phyloP scores from a whole-genome alignment of 2,329 filamentous ascomycete species.

The Colletotrichum sp. region DNA sequence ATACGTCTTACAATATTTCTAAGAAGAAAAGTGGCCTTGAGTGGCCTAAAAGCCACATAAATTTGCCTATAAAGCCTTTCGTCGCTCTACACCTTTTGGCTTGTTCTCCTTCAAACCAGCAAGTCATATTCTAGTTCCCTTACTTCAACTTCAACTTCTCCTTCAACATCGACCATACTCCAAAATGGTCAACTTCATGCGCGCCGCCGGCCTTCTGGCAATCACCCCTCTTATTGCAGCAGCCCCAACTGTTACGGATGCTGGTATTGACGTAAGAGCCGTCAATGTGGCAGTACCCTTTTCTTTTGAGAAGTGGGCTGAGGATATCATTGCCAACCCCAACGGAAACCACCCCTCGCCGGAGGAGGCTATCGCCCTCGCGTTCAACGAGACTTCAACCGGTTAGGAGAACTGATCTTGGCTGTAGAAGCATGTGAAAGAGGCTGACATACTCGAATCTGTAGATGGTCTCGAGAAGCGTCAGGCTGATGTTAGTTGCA shows the following conservation, averaged over 20 bases:
- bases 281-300: neutral
- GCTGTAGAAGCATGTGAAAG: too few relatives aligned
- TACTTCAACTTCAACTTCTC: neutral
- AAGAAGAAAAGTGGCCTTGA: neutral
- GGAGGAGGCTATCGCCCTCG: constrained; percentile 8
- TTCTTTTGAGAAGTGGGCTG: constrained; percentile 17
- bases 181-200: constrained; percentile 7
- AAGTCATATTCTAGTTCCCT: neutral
- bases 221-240: neutral
- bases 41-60: neutral
- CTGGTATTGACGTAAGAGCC: neutral
- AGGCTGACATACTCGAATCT: neutral
- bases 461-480: constrained; percentile 4
- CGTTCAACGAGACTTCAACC: constrained; percentile 6
- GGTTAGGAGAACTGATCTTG: neutral
- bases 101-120: neutral
- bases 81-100: neutral
- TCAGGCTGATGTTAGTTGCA: neutral
- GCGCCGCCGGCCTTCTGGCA: neutral
- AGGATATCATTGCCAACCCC: constrained; percentile 10
- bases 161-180: neutral
- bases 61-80: neutral
- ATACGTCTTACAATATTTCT: neutral
- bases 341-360: constrained; percentile 1
- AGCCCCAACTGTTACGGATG: neutral